Percentiles rank a stretch among this genome's conserved stretches.
These are phyloP conservation scores for Stagonosporopsis vannaccii DNA, from an alignment of 2,329 filamentous ascomycete species.

Conservation along the genomic window DNA sequence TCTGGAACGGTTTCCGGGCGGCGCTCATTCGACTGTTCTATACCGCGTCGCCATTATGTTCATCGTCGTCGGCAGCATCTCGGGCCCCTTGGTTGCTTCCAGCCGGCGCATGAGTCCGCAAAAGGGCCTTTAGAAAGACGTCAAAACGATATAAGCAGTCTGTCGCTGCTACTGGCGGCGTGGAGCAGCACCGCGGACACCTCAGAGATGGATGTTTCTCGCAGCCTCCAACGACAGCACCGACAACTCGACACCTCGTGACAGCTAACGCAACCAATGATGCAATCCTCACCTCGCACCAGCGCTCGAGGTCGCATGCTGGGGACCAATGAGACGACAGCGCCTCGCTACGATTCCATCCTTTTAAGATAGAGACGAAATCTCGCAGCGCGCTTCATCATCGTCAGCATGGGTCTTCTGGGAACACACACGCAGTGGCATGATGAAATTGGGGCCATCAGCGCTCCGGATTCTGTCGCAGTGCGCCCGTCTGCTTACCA, in stretches of 20 bases:
- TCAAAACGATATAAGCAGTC: conserved; percentile 37
- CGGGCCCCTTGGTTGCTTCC: conserved; percentile 26
- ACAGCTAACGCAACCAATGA: conserved; percentile 23
- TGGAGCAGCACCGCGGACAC: neutral
- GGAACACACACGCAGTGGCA: conserved; percentile 1
- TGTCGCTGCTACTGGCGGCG: conserved; percentile 22
- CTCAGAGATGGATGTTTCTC: neutral
- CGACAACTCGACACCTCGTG: conserved; percentile 19
- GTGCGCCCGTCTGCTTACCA: neutral
- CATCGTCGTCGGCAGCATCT: conserved; percentile 35
- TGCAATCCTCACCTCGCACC: conserved; percentile 27
- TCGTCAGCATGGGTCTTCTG: conserved; percentile 1
- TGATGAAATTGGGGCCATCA: conserved; percentile 3
- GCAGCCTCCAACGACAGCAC: neutral
- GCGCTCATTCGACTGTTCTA: conserved; percentile 31
- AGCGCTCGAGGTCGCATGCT: conserved; percentile 13
- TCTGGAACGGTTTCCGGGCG: conserved; percentile 23
- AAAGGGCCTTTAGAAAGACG: conserved; percentile 43
- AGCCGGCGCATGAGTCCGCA: conserved; percentile 36
- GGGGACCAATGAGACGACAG: conserved; percentile 20
- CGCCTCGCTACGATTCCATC: conserved; percentile 20
- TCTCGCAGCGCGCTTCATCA: conserved; percentile 11
- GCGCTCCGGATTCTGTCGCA: neutral
- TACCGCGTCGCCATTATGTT: conserved; percentile 22
- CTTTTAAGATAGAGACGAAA: conserved; percentile 15